Percentiles rank a stretch among this genome's conserved stretches.
phyloP scores from a whole-genome alignment of 2,329 filamentous ascomycete species.

The Stachybotrys echinatus region DNA sequence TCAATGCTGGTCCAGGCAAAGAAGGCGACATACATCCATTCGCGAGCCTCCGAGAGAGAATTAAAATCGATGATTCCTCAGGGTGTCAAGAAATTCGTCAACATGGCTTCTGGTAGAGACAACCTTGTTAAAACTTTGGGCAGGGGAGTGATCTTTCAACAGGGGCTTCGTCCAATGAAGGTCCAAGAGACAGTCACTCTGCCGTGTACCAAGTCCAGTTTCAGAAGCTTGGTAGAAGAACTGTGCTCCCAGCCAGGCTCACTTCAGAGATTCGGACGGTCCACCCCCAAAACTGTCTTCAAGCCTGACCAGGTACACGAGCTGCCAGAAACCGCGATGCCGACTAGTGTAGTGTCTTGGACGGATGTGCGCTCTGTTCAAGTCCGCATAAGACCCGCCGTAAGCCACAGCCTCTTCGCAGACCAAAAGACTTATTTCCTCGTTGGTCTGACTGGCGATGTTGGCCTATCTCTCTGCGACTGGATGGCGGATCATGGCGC shows the following conservation, averaged over 20 bases:
- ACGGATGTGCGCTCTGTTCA: not conserved
- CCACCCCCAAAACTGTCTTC: not conserved
- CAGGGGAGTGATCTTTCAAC: not conserved
- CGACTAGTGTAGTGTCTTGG: not conserved
- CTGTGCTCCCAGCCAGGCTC: not conserved
- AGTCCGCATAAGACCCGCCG: not conserved
- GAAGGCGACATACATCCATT: not conserved
- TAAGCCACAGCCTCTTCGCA: slow-evolving; percentile 9
- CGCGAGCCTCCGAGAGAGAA: not conserved
- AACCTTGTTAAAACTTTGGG: not conserved
- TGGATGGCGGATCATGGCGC: slow-evolving; percentile 36
- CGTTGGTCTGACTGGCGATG: slow-evolving; percentile 22
- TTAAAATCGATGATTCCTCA: not conserved
- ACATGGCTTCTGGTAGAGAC: not conserved
- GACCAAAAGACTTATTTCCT: slow-evolving; percentile 25
- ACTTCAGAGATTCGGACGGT: not conserved
- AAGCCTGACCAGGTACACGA: slow-evolving; percentile 2
- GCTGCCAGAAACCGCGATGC: not conserved
- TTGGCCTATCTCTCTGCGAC: slow-evolving; percentile 30
- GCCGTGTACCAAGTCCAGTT: not conserved
- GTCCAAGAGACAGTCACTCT: not conserved
- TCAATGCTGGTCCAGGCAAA: not conserved
- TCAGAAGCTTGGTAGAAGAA: not conserved
- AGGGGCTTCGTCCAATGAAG: not conserved
- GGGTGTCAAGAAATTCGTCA: not conserved